Evolutionary conservation across 2,329 filamentous ascomycete genomes (phyloP).

Genomic region (Nannizzia gypsea): DNA sequence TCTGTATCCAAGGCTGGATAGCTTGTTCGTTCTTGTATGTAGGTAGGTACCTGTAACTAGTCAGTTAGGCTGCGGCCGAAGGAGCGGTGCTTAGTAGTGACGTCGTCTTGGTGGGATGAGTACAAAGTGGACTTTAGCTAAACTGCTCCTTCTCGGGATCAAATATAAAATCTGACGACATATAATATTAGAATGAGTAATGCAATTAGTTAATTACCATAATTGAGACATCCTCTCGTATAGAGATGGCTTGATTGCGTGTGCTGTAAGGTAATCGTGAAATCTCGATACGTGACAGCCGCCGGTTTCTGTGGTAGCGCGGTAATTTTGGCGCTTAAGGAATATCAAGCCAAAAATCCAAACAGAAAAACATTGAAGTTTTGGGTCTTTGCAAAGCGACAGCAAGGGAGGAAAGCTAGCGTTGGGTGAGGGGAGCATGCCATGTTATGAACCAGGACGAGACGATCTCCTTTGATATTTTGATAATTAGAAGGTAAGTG

Average conservation of each 20-base stretch:
- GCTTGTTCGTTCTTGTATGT: not conserved
- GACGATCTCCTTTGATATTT: not conserved
- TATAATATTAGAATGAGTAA: not conserved
- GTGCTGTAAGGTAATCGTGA: not conserved
- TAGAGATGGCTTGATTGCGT: not conserved
- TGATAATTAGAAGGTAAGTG: conserved; percentile 16
- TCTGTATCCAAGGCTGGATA: not conserved
- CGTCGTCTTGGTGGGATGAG: not conserved
- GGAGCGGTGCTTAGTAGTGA: not conserved
- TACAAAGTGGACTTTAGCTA: not conserved
- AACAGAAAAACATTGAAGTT: not conserved
- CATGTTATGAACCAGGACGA: not conserved
- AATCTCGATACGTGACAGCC: not conserved
- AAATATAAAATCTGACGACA: no score
- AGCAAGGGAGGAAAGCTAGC: not conserved
- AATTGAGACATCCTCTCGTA: not conserved
- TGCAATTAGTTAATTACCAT: not conserved
- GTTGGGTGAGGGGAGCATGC: not conserved
- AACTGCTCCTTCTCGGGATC: no score
- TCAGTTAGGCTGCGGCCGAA: no score
- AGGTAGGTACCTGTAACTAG: no score
- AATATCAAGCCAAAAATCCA: not conserved
- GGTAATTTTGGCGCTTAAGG: conserved; percentile 2
- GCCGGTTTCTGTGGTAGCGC: conserved; percentile 1
- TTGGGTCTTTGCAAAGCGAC: not conserved